These are phyloP conservation scores for Cryphonectria naterciae DNA, from an alignment of 2,329 filamentous ascomycete genomes.

Conservation along the genomic window DNA sequence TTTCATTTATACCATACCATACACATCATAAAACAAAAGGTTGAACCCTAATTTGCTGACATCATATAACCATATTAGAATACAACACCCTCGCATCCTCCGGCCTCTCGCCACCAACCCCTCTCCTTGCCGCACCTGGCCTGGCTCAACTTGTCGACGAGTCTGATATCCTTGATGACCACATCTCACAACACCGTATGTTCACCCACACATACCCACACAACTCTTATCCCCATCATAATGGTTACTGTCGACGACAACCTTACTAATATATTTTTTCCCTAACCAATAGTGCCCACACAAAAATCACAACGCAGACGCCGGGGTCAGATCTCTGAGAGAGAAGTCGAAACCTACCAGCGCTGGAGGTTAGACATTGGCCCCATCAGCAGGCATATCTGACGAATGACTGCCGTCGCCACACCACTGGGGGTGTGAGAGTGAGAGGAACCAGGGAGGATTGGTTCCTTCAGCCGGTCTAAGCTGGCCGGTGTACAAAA, in stretches of 20 bases:
- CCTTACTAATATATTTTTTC: background rate
- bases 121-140: conserved; percentile 9
- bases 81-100: conserved; percentile 12
- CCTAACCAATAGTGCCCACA: background rate
- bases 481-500: conserved; percentile 16
- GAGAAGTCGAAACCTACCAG: conserved; percentile 17
- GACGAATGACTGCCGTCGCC: conserved; percentile 1
- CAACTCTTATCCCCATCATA: no score
- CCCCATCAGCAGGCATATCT: conserved; percentile 13
- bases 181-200: conserved; percentile 17
- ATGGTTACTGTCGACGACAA: no score
- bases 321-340: conserved; percentile 18
- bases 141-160: conserved; percentile 14
- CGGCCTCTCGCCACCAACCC: conserved; percentile 8
- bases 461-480: background rate
- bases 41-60: conserved; percentile 4
- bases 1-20: background rate
- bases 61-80: background rate
- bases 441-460: background rate
- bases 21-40: no score
- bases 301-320: conserved; percentile 12
- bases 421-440: background rate
- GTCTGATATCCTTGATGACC: conserved; percentile 16
- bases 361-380: conserved; percentile 17
- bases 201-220: background rate